Evolutionary conservation across 495 filamentous ascomycete species (phyloP).

Genomic region (Aspergillus diversus): DNA sequence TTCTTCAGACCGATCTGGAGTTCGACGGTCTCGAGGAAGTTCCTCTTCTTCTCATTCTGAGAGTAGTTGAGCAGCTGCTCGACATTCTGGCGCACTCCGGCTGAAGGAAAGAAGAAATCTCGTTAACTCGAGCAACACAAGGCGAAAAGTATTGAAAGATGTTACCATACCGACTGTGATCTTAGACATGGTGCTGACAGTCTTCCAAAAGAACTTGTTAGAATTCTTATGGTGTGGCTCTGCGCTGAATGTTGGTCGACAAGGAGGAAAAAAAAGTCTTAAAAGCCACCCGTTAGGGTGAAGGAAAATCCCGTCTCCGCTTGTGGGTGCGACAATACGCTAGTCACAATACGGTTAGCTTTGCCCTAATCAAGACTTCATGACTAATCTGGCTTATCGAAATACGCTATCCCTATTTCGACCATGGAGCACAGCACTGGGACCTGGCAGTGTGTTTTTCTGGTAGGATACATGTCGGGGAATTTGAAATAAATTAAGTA

Average conservation of each 20-base stretch:
- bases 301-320: slow-evolving; percentile 48
- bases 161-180: slow-evolving; percentile 78
- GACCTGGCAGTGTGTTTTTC: too few relatives aligned
- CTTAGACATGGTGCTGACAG: slow-evolving; percentile 75
- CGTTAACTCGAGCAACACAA: slow-evolving; percentile 26
- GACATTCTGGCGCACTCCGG: slow-evolving; percentile 96
- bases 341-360: slow-evolving; percentile 37
- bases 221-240: slow-evolving; percentile 75
- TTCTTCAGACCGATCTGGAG: slow-evolving; percentile 99
- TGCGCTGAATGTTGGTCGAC: slow-evolving; percentile 48
- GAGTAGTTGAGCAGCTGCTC: slow-evolving; percentile 90
- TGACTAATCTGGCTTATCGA: slow-evolving; percentile 26
- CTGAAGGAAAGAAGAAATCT: slow-evolving; percentile 46
- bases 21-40: slow-evolving; percentile 92
- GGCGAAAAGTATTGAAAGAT: neutral
- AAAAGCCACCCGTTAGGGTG: slow-evolving; percentile 22
- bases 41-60: slow-evolving; percentile 96
- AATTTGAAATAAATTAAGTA: too few relatives aligned
- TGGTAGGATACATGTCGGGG: too few relatives aligned
- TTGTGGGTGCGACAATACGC: slow-evolving; percentile 45
- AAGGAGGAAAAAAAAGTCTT: slow-evolving; percentile 17
- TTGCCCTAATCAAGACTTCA: slow-evolving; percentile 38
- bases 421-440: too few relatives aligned
- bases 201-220: slow-evolving; percentile 57
- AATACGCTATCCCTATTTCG: neutral